A percentile compares a stretch with the other conserved stretches of the same genome.
Conservation (phyloP, 1,284 basidiomycete species). For the Ustilago cynodontis region DNA sequence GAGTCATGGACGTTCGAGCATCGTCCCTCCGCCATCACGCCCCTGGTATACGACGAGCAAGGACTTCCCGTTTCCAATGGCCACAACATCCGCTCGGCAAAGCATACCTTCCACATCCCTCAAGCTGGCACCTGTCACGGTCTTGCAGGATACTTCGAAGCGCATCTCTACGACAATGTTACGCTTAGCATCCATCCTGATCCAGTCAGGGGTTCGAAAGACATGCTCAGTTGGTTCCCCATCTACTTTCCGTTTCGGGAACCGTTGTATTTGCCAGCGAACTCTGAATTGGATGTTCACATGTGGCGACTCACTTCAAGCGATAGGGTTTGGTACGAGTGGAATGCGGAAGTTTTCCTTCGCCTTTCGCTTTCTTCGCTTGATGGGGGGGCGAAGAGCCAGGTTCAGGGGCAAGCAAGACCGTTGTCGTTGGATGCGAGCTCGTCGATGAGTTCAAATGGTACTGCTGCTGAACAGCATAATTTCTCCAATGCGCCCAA, state of each 20-base stretch:
- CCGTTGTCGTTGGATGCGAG: constrained; percentile 41
- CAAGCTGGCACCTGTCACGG: constrained; percentile 95
- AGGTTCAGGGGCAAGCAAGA: constrained; percentile 6
- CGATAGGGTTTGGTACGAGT: constrained; percentile 97
- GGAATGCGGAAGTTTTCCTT: constrained; percentile 92
- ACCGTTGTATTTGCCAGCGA: constrained; percentile 90
- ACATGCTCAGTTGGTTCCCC: constrained; percentile 99
- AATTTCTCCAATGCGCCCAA: constrained; percentile 63
- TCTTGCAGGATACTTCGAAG: constrained; percentile 98
- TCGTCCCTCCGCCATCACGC: constrained; percentile 57
- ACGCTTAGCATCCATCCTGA: constrained; percentile 94
- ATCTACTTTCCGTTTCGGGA: constrained; percentile 89
- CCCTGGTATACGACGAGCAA: constrained; percentile 47
- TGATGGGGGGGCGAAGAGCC: constrained; percentile 9
- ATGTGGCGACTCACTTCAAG: constrained; percentile 88
- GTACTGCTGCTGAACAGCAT: constrained; percentile 20
- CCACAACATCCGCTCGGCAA: constrained; percentile 71
- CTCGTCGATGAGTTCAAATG: constrained; percentile 30
- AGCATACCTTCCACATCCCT: constrained; percentile 86
- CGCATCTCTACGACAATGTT: constrained; percentile 87
- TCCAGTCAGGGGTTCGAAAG: constrained; percentile 79
- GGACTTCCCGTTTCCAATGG: constrained; percentile 71
- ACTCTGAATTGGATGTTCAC: constrained; percentile 90
- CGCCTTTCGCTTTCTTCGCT: constrained; percentile 70
- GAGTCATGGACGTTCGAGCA: constrained; percentile 99